These are phyloP conservation scores for Apiospora koreana DNA, from an alignment of 2,329 filamentous ascomycete genomes.

Conservation along the genomic window DNA sequence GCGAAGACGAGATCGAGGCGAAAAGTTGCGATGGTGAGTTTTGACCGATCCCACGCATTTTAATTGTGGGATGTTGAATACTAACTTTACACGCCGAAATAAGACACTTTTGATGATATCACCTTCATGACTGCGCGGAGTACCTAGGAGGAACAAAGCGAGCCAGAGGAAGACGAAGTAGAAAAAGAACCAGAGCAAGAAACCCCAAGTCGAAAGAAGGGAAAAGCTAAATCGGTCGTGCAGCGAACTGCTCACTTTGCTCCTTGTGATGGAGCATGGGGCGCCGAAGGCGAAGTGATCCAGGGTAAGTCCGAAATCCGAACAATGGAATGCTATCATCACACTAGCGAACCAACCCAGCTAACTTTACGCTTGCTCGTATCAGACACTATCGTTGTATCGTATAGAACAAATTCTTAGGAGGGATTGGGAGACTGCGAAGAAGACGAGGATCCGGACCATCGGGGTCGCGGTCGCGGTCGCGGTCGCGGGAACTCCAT, in stretches of 20 bases:
- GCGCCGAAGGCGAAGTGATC: background rate
- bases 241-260: background rate
- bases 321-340: background rate
- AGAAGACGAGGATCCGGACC: background rate
- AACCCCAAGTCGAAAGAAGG: background rate
- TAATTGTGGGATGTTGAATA: background rate
- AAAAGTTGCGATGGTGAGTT: constrained; percentile 16
- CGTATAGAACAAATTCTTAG: background rate
- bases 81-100: background rate
- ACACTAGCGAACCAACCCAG: background rate
- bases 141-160: constrained; percentile 12
- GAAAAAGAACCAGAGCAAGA: background rate
- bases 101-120: constrained; percentile 2
- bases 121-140: constrained; percentile 15
- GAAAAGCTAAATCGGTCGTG: background rate
- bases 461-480: background rate
- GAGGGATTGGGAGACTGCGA: background rate
- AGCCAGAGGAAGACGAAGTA: background rate
- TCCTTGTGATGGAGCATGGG: background rate
- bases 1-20: constrained; percentile 15
- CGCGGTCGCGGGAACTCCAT: background rate
- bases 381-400: background rate
- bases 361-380: background rate
- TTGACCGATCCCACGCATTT: no score
- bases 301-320: background rate